Evolutionary conservation across 176 grass and related monocot species (phyloP), one percentile per base, ranked within the genome.

Genomic region (Pharus latifolius): DNA sequence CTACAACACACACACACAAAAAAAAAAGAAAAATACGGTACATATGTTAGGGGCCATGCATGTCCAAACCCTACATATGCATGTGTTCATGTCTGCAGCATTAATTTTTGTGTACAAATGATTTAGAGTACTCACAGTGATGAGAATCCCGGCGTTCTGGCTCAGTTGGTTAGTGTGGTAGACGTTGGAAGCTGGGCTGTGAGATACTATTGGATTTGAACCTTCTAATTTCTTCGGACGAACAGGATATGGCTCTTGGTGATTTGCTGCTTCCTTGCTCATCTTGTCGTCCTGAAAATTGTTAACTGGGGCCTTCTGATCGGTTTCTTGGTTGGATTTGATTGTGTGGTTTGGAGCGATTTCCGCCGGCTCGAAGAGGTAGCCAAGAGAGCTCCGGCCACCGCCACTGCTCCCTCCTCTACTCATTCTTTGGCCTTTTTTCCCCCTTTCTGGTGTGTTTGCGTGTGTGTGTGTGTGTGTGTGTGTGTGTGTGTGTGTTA

Each of bases 331-430:
- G 11, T 52, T 37, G 27, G 71, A 35, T 37, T 40, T 71, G 9
- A 19, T 33, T 14, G 5, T 45, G 27, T 23, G 56, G 53, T 56
- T 60, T 7, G 49, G 41, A 16, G 7, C 19, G 30, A 57, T 43
- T 34, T 86, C 76, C 56, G 85, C 74, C 48, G 63, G 82, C 61
- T 96, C 91, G 64, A 91, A 91, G 42, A 96, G 91, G 70, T 91
- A 96, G 2, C 78, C 60, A 1, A 96, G 70, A 55, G 91, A 96
- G 65, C 91, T 96, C 54, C 83, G 65, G 49, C 88, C 91, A 74
- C 84, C 87, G 1, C 87, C 84, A 58, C 60, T 86, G 80, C 83
- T 96, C 59, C 44, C 77, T 61, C 80, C 70, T 69, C 88, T 83
- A 55, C 78, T 96, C 92, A 91, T 96, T 22, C 54, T 82, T 26